Evolutionary conservation across 495 filamentous ascomycete genomes (phyloP).

Genomic region (Aspergillus wentii): DNA sequence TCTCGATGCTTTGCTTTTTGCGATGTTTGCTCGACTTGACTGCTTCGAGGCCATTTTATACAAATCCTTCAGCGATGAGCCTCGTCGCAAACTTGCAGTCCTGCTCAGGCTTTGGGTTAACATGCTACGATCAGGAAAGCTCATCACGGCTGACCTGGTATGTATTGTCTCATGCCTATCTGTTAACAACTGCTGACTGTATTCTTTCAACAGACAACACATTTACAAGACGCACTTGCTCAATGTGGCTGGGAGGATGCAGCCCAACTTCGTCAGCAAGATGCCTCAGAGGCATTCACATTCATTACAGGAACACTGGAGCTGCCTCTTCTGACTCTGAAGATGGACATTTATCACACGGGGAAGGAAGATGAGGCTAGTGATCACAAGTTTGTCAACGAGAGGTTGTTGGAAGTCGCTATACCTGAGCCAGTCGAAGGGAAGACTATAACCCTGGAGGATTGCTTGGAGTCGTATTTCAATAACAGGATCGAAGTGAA

Average conservation of each 20-base stretch:
- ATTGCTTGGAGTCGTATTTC: conserved; percentile 90
- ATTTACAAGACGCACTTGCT: conserved; percentile 77
- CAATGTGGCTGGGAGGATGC: conserved; percentile 91
- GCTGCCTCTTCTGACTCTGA: conserved; percentile 82
- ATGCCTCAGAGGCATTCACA: conserved; percentile 90
- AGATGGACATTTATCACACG: conserved; percentile 91
- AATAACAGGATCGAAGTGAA: conserved; percentile 91
- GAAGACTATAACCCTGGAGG: conserved; percentile 69
- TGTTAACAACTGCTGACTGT: conserved; percentile 23
- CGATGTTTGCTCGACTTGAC: conserved; percentile 88
- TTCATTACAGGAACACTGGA: conserved; percentile 89
- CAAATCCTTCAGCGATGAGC: conserved; percentile 59
- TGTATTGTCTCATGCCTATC: conserved; percentile 11
- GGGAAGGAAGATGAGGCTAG: conserved; percentile 76
- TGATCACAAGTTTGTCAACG: conserved; percentile 92
- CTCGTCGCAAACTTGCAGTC: conserved; percentile 65
- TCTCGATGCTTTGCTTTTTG: conserved; percentile 85
- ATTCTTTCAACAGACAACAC: conserved; percentile 55
- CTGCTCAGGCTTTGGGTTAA: conserved; percentile 90
- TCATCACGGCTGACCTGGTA: conserved; percentile 86
- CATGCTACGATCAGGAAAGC: conserved; percentile 73
- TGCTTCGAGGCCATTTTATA: conserved; percentile 90
- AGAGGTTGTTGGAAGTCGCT: conserved; percentile 86
- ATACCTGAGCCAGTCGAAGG: conserved; percentile 58
- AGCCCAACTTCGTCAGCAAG: conserved; percentile 70